phyloP scores from a whole-genome alignment of 768 basidiomycete genomes.

The Kwoniella sp. region DNA sequence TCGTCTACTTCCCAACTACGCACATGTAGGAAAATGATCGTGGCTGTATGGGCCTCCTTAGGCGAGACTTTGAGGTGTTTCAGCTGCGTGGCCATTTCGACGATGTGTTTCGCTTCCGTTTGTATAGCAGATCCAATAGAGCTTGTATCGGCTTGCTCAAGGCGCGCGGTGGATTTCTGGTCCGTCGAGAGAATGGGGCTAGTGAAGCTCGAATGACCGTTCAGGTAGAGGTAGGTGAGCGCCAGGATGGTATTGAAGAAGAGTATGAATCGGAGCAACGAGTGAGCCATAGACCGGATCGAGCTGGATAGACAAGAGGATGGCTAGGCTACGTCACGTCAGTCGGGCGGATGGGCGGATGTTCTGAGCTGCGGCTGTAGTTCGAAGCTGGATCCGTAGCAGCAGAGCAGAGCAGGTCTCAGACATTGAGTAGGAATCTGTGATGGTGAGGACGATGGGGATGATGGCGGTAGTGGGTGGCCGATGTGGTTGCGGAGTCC shows the following conservation, averaged over 20 bases:
- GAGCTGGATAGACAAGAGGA: too few species aligned
- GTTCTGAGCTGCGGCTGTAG: too few species aligned
- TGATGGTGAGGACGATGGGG: background rate
- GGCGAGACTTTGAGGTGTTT: slow-evolving; percentile 50
- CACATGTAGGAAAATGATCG: slow-evolving; percentile 88
- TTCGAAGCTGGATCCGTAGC: too few species aligned
- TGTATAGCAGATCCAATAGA: too few species aligned
- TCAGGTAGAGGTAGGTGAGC: background rate
- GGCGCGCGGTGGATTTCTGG: background rate
- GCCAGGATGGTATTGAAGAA: background rate
- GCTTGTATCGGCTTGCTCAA: background rate
- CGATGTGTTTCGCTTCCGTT: too few species aligned
- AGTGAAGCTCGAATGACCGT: background rate
- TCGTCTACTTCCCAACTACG: too few species aligned
- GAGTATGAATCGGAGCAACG: background rate
- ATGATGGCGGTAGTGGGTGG: background rate
- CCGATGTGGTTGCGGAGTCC: slow-evolving; percentile 6
- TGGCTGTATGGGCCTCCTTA: slow-evolving; percentile 68
- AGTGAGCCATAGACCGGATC: background rate
- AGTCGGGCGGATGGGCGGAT: too few species aligned
- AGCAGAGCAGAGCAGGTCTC: too few species aligned
- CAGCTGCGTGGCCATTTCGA: slow-evolving; percentile 30
- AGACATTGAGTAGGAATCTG: too few species aligned
- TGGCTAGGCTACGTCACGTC: too few species aligned
- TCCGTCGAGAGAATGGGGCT: too few species aligned